Evolutionary conservation across 2,329 filamentous ascomycete species (phyloP).

Genomic region (Akanthomyces lecanii): DNA sequence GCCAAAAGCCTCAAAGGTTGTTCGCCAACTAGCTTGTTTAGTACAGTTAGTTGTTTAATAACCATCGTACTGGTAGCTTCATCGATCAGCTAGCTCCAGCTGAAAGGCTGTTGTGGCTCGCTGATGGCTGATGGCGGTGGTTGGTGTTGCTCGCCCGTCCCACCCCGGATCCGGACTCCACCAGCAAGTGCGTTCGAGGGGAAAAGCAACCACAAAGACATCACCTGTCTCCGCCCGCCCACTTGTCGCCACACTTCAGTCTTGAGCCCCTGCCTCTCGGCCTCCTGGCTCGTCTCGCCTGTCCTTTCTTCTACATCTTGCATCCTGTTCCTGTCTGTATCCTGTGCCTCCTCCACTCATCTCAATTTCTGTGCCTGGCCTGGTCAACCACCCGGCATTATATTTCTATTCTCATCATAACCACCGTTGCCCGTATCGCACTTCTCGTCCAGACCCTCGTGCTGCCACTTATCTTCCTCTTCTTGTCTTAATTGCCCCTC

Average conservation of each 20-base stretch:
- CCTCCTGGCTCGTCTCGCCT: not conserved
- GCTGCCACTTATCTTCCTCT: constrained; percentile 3
- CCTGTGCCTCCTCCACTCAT: constrained; percentile 7
- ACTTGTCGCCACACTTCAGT: constrained; percentile 17
- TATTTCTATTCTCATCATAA: constrained; percentile 8
- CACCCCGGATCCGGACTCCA: constrained; percentile 34
- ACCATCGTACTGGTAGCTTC: constrained; percentile 4
- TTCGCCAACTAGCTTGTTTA: no score
- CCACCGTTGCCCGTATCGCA: constrained; percentile 4
- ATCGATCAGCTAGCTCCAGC: constrained; percentile 6
- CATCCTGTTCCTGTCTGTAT: constrained; percentile 10
- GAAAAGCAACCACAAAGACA: constrained; percentile 30
- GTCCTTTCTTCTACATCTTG: constrained; percentile 10
- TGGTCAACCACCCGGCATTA: not conserved
- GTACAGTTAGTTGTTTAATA: not conserved
- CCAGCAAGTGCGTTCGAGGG: constrained; percentile 28
- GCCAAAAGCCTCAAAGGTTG: not conserved
- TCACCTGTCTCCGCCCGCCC: constrained; percentile 26
- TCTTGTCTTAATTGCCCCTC: not conserved
- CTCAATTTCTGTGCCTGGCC: constrained; percentile 6
- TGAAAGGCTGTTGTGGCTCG: constrained; percentile 14
- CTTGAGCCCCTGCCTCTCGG: constrained; percentile 13
- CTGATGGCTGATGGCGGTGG: constrained; percentile 16
- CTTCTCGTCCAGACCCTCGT: not conserved
- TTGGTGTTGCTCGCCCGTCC: constrained; percentile 17